A percentile compares a stretch with the other conserved stretches of the same genome.
phyloP scores from a whole-genome alignment of 257 asterid species.

The Capsicum pubescens region DNA sequence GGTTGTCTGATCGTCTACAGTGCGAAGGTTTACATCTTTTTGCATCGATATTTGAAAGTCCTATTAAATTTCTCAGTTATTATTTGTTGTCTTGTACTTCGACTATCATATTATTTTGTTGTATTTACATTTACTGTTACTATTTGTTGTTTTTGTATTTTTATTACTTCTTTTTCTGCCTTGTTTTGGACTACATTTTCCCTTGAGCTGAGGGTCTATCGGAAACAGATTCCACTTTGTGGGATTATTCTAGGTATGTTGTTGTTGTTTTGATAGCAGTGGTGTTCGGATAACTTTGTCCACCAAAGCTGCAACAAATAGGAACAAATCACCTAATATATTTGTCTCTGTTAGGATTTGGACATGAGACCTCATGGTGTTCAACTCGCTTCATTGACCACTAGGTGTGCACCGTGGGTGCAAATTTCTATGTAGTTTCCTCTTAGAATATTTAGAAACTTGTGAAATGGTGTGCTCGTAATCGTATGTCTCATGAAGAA shows the following conservation, averaged over 20 bases:
- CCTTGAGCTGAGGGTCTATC: no score
- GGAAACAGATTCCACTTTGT: no score
- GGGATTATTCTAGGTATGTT: no score
- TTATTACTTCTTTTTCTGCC: no score
- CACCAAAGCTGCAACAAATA: neutral
- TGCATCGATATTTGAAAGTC: neutral
- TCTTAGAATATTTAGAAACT: neutral
- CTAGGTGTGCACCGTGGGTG: neutral
- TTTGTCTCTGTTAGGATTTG: neutral
- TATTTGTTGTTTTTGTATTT: no score
- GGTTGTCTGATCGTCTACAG: slow-evolving; percentile 76
- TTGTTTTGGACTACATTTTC: no score
- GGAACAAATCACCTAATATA: neutral
- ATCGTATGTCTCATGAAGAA: neutral
- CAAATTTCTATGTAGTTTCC: neutral
- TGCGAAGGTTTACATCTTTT: slow-evolving; percentile 61
- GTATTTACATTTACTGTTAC: no score
- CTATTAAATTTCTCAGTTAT: neutral
- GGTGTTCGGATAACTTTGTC: neutral
- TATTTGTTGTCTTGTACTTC: no score
- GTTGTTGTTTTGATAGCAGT: no score
- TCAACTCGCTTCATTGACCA: no score
- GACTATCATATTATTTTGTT: no score
- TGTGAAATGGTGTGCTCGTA: neutral
- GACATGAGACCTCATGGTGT: neutral